These are phyloP conservation scores for Huiozyma naganishii DNA, from an alignment of 805 yeast species.

Conservation along the genomic window DNA sequence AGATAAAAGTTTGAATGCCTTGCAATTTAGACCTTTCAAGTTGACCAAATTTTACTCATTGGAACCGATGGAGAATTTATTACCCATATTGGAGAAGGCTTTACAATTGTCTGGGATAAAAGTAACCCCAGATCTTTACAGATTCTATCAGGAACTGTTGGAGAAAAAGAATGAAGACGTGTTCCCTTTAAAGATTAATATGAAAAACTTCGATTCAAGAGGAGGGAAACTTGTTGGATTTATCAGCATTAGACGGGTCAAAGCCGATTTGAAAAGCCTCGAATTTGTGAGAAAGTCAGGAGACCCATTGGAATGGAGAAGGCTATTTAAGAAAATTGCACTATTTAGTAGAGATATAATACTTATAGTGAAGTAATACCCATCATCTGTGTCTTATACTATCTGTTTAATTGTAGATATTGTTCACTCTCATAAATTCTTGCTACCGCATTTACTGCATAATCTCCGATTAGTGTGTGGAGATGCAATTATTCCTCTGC, in stretches of 20 bases:
- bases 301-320: slow-evolving; percentile 68
- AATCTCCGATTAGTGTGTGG: background rate
- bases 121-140: slow-evolving; percentile 16
- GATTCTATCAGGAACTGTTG: slow-evolving; percentile 10
- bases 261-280: slow-evolving; percentile 35
- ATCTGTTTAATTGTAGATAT: background rate
- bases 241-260: slow-evolving; percentile 33
- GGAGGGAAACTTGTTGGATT: slow-evolving; percentile 37
- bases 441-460: background rate
- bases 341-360: slow-evolving; percentile 48
- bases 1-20: background rate
- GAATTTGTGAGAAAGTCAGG: slow-evolving; percentile 48
- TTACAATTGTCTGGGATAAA: slow-evolving; percentile 14
- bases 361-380: slow-evolving; percentile 27
- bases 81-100: slow-evolving; percentile 25
- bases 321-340: slow-evolving; percentile 48
- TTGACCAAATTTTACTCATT: slow-evolving; percentile 24
- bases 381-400: background rate
- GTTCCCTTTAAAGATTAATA: slow-evolving; percentile 30
- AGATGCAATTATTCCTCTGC: background rate
- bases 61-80: slow-evolving; percentile 17
- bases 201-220: slow-evolving; percentile 35
- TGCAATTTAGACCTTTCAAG: slow-evolving; percentile 16
- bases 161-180: slow-evolving; percentile 11
- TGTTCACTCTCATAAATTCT: background rate